phyloP scores from a whole-genome alignment of 2,329 filamentous ascomycete species.

The Erysiphe pulchra region DNA sequence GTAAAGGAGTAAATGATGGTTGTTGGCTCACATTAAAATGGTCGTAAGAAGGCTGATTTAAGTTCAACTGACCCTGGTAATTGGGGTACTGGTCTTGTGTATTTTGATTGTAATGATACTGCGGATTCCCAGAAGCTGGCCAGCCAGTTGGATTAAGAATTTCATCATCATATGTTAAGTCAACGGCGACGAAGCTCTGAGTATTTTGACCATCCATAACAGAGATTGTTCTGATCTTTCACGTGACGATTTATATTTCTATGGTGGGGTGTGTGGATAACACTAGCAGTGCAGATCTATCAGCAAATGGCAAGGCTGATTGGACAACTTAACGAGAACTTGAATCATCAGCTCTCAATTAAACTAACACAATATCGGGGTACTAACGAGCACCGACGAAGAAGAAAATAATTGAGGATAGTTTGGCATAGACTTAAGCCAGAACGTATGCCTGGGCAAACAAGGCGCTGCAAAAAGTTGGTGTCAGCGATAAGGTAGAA shows the following conservation, averaged over 20 bases:
- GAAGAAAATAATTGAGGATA: not conserved
- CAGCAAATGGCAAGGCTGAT: constrained; percentile 2
- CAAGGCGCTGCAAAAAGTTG: not conserved
- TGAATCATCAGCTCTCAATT: constrained; percentile 8
- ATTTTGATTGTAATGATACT: constrained; percentile 4
- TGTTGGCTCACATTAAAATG: constrained; percentile 9
- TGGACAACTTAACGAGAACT: constrained; percentile 9
- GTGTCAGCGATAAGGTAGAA: not conserved
- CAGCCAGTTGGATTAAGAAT: constrained; percentile 8
- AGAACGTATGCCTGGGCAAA: not conserved
- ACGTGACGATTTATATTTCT: constrained; percentile 1
- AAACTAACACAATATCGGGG: not conserved
- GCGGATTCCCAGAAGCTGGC: constrained; percentile 5
- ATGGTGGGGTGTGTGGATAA: not conserved
- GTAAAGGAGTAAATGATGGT: constrained; percentile 5
- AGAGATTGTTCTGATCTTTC: not conserved
- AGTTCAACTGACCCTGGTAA: not conserved
- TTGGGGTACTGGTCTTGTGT: constrained; percentile 6
- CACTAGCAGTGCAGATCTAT: constrained; percentile 1
- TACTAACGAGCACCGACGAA: constrained; percentile 1
- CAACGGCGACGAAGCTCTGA: constrained; percentile 8
- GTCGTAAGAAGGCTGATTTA: constrained; percentile 4
- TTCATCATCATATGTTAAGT: constrained; percentile 9
- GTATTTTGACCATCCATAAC: constrained; percentile 11
- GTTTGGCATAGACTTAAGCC: not conserved